Percentiles rank a stretch among this genome's conserved stretches.
Evolutionary conservation across 192 early-diverging fungal genomes (phyloP).

Genomic region (Glomus cerebriforme): DNA sequence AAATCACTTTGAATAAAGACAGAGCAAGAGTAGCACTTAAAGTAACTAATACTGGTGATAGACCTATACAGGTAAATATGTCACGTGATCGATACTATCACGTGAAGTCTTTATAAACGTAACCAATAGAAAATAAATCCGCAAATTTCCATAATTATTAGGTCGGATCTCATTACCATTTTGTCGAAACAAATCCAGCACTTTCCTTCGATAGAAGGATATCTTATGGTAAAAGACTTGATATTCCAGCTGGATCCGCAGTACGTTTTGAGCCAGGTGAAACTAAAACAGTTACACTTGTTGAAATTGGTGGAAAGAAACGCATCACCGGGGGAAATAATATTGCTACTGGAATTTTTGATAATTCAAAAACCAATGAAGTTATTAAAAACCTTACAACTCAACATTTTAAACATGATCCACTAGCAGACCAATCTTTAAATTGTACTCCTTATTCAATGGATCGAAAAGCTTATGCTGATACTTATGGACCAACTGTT

Average conservation of each 20-base stretch:
- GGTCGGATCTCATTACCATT: slow-evolving; percentile 97
- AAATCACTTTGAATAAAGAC: slow-evolving; percentile 78
- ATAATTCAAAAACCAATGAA: slow-evolving; percentile 46
- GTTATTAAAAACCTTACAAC: slow-evolving; percentile 54
- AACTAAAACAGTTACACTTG: slow-evolving; percentile 78
- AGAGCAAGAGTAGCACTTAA: slow-evolving; percentile 65
- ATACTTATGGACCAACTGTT: slow-evolving; percentile 90
- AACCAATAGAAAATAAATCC: neutral
- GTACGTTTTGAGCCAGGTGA: slow-evolving; percentile 97
- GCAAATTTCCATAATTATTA: slow-evolving; percentile 21
- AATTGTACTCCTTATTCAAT: slow-evolving; percentile 63
- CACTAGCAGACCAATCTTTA: slow-evolving; percentile 52
- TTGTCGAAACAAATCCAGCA: slow-evolving; percentile 86
- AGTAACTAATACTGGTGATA: slow-evolving; percentile 92
- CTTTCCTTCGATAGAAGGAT: slow-evolving; percentile 82
- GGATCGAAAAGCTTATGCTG: slow-evolving; percentile 80
- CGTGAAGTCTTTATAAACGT: neutral
- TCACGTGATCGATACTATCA: neutral
- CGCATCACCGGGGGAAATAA: slow-evolving; percentile 85
- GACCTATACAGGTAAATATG: slow-evolving; percentile 78
- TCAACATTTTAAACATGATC: slow-evolving; percentile 65
- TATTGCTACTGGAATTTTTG: slow-evolving; percentile 74
- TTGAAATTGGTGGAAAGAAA: slow-evolving; percentile 80
- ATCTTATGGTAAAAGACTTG: slow-evolving; percentile 85
- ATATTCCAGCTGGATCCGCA: slow-evolving; percentile 93